Evolutionary conservation across 129 eudicot species (phyloP), one percentile per base, ranked within the genome.

Genomic region (Lactuca sativa): DNA sequence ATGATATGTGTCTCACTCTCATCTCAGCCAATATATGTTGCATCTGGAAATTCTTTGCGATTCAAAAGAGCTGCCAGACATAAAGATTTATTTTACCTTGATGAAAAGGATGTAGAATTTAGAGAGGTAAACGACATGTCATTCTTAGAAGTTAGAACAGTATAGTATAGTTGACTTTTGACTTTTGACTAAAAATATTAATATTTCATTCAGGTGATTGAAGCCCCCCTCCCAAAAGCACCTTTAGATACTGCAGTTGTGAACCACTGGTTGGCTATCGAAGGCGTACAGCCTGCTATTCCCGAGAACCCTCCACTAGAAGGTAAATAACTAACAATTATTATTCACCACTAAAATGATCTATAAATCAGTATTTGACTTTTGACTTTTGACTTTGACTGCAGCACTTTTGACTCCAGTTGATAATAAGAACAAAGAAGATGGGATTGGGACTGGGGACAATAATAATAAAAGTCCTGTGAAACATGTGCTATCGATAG

Each of bases 221-320:
- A 87, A 78, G 79, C 93, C 67, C 91, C 99, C 52, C 74, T 90
- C 51, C 86, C 97, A 2, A 95, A 85, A 80, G 83, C 99, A 18
- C 95, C 97, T 21, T 77, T 72, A 16, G 99, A 90, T 68, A 80
- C 91, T 16, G 71, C 89, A 12, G 72, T 95, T 64, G 66, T 77
- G 21, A 79, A 74, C 70, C 97, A 90, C 66, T 95, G 99, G 97
- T 81, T 95, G 72, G 97, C 99, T 41, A 77, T 95, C 73, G 99
- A 95, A 80, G 99, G 97, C 16, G 91, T 95, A 68, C 97, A 90
- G 56, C 99, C 99, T 80, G 87, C 96, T 9, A 86, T 86, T 76
- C 91, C 97, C 17, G 97, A 85, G 80, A 90, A 90, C 70, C 84
- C 90, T 77, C 88, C 90, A 18, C 74, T 78, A 41, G 96, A 95